Conservation (phyloP, 805 yeast genomes). For the Kregervanrija pseudodelftensis region DNA sequence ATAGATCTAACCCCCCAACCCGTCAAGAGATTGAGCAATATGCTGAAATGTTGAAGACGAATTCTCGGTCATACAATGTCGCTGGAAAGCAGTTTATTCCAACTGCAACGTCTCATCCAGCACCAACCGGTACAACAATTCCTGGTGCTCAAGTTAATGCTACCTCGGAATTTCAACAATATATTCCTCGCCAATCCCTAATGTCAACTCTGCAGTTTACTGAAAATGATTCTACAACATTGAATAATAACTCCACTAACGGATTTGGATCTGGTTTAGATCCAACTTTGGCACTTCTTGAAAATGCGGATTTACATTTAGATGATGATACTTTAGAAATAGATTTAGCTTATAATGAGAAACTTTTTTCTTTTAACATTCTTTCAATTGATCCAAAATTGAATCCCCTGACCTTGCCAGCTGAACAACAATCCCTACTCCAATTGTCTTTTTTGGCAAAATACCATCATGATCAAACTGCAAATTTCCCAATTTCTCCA, state of each 20-base stretch:
- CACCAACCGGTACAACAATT: constrained; percentile 4
- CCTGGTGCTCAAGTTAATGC: neutral
- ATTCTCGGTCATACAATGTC: constrained; percentile 6
- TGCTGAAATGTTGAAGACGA: constrained; percentile 12
- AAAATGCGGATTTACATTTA: constrained; percentile 10
- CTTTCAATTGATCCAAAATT: constrained; percentile 18
- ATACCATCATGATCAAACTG: constrained; percentile 15
- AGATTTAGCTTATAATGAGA: constrained; percentile 14
- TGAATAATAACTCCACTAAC: too few species aligned
- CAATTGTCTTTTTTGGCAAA: constrained; percentile 15
- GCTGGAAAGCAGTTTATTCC: constrained; percentile 9
- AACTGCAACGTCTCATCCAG: constrained; percentile 13
- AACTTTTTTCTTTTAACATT: constrained; percentile 14
- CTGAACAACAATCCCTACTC: constrained; percentile 16
- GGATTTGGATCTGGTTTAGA: constrained; percentile 2
- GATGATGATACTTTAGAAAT: constrained; percentile 10
- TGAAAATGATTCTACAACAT: too few species aligned
- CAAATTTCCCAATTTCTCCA: constrained; percentile 4
- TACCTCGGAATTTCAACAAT: constrained; percentile 4
- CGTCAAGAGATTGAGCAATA: constrained; percentile 12
- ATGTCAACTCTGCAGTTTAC: neutral
- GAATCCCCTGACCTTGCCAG: constrained; percentile 15
- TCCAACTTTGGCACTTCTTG: constrained; percentile 11
- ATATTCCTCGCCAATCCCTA: constrained; percentile 1
- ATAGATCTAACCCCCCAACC: constrained; percentile 12